phyloP scores from a whole-genome alignment of 2,329 filamentous ascomycete genomes.

The Ophiostoma ulmi region DNA sequence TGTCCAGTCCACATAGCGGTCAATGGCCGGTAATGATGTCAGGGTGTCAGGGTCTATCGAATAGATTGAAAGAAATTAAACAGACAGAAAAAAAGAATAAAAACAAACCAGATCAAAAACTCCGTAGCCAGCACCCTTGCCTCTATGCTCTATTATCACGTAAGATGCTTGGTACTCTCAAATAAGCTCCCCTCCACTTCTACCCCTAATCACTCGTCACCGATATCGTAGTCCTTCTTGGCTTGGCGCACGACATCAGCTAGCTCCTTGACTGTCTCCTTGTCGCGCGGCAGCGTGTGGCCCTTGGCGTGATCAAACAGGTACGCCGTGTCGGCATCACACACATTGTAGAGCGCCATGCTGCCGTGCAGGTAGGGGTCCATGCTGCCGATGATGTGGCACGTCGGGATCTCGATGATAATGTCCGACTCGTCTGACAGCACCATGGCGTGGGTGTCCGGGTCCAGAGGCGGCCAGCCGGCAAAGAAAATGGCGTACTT shows the following conservation, averaged over 20 bases:
- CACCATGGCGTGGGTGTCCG: constrained; percentile 41
- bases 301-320: constrained; percentile 64
- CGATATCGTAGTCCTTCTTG: constrained; percentile 28
- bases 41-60: neutral
- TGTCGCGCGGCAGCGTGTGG: constrained; percentile 55
- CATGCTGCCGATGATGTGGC: constrained; percentile 49
- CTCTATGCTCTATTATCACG: constrained; percentile 3
- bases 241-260: constrained; percentile 40
- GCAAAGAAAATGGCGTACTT: constrained; percentile 50
- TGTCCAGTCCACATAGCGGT: neutral
- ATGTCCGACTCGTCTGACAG: constrained; percentile 46
- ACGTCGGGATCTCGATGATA: constrained; percentile 48
- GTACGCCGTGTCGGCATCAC: constrained; percentile 53
- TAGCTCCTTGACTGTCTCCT: constrained; percentile 44
- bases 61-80: neutral
- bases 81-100: neutral
- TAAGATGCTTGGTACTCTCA: neutral
- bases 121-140: neutral
- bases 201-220: neutral
- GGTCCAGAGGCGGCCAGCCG: constrained; percentile 49
- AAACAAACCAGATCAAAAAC: neutral
- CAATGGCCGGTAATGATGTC: neutral
- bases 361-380: constrained; percentile 59
- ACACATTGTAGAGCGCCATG: constrained; percentile 58
- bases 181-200: neutral